Evolutionary conservation across 2,329 filamentous ascomycete genomes (phyloP).

Genomic region (Coniochaeta prunicola): DNA sequence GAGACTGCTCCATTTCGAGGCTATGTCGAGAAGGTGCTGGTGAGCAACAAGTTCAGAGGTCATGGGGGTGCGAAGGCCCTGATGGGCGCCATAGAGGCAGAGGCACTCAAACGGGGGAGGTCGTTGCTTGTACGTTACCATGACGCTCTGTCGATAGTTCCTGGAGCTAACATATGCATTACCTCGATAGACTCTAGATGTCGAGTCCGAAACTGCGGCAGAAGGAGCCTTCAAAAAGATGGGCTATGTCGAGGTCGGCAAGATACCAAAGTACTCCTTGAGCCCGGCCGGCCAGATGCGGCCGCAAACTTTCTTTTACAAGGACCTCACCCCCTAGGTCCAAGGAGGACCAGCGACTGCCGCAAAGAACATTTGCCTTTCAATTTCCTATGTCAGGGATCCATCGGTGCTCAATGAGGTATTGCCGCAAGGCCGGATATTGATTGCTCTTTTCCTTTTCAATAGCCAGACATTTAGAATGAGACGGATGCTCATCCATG

Average conservation of each 20-base stretch:
- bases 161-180: neutral
- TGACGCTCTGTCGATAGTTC: neutral
- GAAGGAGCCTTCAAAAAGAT: slow-evolving; percentile 47
- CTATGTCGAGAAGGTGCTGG: slow-evolving; percentile 49
- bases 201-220: slow-evolving; percentile 31
- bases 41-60: slow-evolving; percentile 42
- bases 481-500: neutral
- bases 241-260: slow-evolving; percentile 49
- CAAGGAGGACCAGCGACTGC: neutral
- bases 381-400: neutral
- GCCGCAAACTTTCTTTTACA: slow-evolving; percentile 52
- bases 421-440: neutral
- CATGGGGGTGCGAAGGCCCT: slow-evolving; percentile 44
- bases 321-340: slow-evolving; percentile 33
- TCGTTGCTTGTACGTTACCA: slow-evolving; percentile 42
- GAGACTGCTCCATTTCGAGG: slow-evolving; percentile 52
- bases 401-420: neutral
- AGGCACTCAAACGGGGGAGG: slow-evolving; percentile 40
- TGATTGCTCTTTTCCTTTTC: neutral
- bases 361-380: neutral
- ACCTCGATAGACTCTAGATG: slow-evolving; percentile 6
- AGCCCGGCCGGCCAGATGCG: slow-evolving; percentile 34
- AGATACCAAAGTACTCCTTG: slow-evolving; percentile 45
- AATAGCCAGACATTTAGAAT: neutral
- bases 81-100: slow-evolving; percentile 46